Base-by-base conservation (phyloP, 169 alveolate species). In the Pseudocohnilembus persalinus region DNA sequence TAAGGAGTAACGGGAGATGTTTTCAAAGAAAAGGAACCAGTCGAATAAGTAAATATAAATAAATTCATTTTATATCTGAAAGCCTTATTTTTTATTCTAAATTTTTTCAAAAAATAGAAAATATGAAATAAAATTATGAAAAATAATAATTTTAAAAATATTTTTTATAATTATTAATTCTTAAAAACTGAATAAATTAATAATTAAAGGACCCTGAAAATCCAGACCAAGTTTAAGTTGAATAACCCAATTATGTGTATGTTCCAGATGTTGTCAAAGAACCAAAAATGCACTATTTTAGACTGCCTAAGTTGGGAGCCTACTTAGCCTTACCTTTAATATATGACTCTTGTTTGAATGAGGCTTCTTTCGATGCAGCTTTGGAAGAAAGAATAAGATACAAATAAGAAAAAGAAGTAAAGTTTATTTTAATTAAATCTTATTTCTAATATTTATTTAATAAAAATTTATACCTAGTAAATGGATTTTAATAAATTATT, bases 221-320 rank as follows among this genome's bases (percentile, higher is more conserved):
- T 20, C 68, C 68, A 31, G 93, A 89, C 49, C 89, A 89, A 89
- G 73, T 83, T 0, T 87, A 86, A 27, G 6, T 63, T 26, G 76
- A 78, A 30, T 73, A 76, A n/a, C 94, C 95, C 31, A 89, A 90
- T n/a, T 76, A 81, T 76, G 90, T 95, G 31, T 87, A 88, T 75
- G 89, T 95, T 25, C 89, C 92, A 34, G 96, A 95, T 81, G 95
- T 95, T 30, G 96, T 94, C 29, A 90, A 94, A 78, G 96, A 95
- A 73, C 91, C 91, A 63, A 92, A 88, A 83, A 90, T 95, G 91
- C 81, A 88, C 74, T 95, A 88, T 83, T 95, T 92, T 82, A 85
- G 91, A 88, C 93, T 93, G 73, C 96, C 96, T 11, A 88, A 91
- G 63, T 91, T 95, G 34, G 97, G 97, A 24, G 91, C 96, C 20